Conservation (phyloP, 2,329 filamentous ascomycete genomes). For the Calonectria pteridis region DNA sequence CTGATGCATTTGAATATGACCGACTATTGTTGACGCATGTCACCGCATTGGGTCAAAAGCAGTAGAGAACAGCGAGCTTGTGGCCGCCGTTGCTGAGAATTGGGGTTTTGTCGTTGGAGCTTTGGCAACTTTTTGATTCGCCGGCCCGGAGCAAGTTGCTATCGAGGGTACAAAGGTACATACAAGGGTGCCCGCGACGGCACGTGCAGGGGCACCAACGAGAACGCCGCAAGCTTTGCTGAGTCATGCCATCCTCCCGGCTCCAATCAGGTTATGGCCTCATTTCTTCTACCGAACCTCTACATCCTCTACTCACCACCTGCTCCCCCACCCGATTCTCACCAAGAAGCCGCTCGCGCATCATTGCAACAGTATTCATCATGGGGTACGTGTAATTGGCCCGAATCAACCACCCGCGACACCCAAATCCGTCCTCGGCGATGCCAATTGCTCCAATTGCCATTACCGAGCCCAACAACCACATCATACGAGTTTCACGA, state of each 20-base stretch:
- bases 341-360: slow-evolving; percentile 37
- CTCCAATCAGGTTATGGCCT: slow-evolving; percentile 55
- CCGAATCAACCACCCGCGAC: slow-evolving; percentile 23
- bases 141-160: slow-evolving; percentile 19
- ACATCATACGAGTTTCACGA: slow-evolving; percentile 44
- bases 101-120: not conserved
- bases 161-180: slow-evolving; percentile 12
- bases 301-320: slow-evolving; percentile 45
- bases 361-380: slow-evolving; percentile 47
- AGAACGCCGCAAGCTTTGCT: slow-evolving; percentile 43
- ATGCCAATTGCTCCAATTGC: slow-evolving; percentile 43
- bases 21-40: slow-evolving; percentile 37
- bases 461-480: slow-evolving; percentile 28
- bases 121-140: slow-evolving; percentile 31
- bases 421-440: slow-evolving; percentile 18
- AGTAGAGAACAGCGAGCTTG: slow-evolving; percentile 18
- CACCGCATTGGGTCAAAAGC: slow-evolving; percentile 37
- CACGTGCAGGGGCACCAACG: slow-evolving; percentile 42
- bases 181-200: slow-evolving; percentile 13
- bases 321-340: slow-evolving; percentile 41
- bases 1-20: slow-evolving; percentile 47
- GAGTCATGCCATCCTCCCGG: slow-evolving; percentile 49
- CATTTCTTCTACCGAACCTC: slow-evolving; percentile 51
- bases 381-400: slow-evolving; percentile 56
- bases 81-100: slow-evolving; percentile 8